Conservation (phyloP, 1,284 basidiomycete genomes). For the Heliocybe sulcata region DNA sequence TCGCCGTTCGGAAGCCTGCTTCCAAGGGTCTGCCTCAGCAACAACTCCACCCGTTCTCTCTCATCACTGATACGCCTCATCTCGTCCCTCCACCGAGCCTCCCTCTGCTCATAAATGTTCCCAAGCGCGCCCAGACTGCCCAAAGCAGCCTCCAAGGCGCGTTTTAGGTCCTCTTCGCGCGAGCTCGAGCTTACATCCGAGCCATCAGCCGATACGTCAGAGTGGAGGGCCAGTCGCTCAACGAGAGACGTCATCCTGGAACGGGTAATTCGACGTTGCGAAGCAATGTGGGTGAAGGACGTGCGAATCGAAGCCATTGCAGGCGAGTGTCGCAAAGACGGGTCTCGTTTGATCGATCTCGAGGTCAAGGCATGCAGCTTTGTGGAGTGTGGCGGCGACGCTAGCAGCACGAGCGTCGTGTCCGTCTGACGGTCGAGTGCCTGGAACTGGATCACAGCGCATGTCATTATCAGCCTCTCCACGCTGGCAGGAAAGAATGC, state of each 20-base stretch:
- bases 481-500: conserved; percentile 8
- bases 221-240: conserved; percentile 43
- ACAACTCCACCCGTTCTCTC: conserved; percentile 54
- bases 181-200: conserved; percentile 45
- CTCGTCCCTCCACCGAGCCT: conserved; percentile 63
- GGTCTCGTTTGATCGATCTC: conserved; percentile 55
- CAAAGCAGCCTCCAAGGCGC: conserved; percentile 56
- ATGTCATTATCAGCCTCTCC: conserved; percentile 9
- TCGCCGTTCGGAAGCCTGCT: conserved; percentile 5
- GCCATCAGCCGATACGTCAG: conserved; percentile 38
- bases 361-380: conserved; percentile 58
- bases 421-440: conserved; percentile 73
- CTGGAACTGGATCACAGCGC: conserved; percentile 51
- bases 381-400: conserved; percentile 62
- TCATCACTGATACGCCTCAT: conserved; percentile 58
- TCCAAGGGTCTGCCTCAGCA: conserved; percentile 60
- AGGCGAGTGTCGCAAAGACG: conserved; percentile 34
- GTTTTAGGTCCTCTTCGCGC: conserved; percentile 54
- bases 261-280: conserved; percentile 45
- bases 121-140: conserved; percentile 56
- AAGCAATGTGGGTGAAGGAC: conserved; percentile 51
- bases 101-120: conserved; percentile 57
- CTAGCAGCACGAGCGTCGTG: conserved; percentile 63
- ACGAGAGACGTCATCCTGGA: conserved; percentile 44
- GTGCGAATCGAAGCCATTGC: conserved; percentile 43